These are phyloP conservation scores for Solanum phureja DNA, from an alignment of 257 asterid species.

Conservation along the genomic window DNA sequence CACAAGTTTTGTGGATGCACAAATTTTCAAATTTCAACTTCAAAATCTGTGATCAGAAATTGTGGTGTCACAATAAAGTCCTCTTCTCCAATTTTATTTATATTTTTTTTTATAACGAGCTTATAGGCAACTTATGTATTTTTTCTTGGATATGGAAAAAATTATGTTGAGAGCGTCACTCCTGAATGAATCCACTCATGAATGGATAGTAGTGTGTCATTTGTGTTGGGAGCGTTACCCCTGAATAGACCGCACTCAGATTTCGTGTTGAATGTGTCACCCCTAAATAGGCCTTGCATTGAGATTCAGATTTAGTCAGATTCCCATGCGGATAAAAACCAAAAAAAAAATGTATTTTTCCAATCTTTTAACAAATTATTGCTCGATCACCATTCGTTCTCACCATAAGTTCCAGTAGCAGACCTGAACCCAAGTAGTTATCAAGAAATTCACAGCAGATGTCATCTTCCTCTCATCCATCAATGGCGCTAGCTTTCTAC, in stretches of 20 bases:
- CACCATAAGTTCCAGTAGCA: neutral
- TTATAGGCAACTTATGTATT: no score
- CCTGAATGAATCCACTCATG: no score
- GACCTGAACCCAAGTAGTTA: neutral
- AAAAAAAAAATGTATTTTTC: neutral
- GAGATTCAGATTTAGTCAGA: no score
- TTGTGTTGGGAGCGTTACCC: no score
- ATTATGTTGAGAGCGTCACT: no score
- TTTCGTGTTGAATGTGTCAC: neutral
- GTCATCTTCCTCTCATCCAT: neutral
- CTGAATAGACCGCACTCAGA: no score
- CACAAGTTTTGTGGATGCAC: neutral
- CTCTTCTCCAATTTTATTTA: no score
- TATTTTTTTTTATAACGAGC: no score
- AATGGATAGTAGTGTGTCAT: rapidly evolving
- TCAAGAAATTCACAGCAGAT: neutral
- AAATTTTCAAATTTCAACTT: no score
- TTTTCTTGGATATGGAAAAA: no score
- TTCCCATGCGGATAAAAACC: rapidly evolving
- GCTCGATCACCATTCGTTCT: neutral
- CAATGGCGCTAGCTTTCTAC: conserved; percentile 47
- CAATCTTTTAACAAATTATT: neutral
- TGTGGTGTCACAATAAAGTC: neutral
- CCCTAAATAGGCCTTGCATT: neutral
- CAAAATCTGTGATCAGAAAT: no score